phyloP scores from a whole-genome alignment of 176 grass and related monocot species.

The Musa acuminata region DNA sequence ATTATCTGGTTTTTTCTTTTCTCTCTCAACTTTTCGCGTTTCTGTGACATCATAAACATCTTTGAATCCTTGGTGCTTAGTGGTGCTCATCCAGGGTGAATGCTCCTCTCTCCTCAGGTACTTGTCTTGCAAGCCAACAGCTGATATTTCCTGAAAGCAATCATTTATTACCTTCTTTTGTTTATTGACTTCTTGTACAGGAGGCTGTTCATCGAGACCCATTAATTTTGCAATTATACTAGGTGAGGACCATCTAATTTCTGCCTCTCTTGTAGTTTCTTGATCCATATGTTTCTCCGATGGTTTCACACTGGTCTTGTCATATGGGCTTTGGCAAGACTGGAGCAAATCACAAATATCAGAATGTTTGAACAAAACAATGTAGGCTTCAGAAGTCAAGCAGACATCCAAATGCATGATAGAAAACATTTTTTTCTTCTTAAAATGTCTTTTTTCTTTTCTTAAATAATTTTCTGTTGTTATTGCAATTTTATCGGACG shows the following conservation, averaged over 20 bases:
- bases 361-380: not conserved
- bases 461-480: too few species aligned
- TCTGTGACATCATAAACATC: conserved; percentile 52
- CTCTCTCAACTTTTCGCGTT: conserved; percentile 19
- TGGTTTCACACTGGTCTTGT: not conserved
- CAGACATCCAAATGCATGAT: not conserved
- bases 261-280: not conserved
- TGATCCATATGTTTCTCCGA: not conserved
- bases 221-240: conserved; percentile 67
- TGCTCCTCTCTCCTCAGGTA: not conserved
- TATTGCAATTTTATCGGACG: too few species aligned
- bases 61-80: conserved; percentile 39
- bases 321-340: not conserved
- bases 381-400: not conserved
- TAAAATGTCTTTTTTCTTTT: too few species aligned
- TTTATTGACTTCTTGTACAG: conserved; percentile 16
- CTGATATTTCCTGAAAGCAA: not conserved
- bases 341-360: not conserved
- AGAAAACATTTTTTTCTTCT: not conserved
- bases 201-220: conserved; percentile 56
- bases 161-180: not conserved
- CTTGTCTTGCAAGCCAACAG: conserved; percentile 4
- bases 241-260: conserved; percentile 27
- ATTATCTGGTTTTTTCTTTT: conserved; percentile 23
- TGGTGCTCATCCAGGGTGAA: conserved; percentile 1